Conservation (phyloP, 176 grass and related monocot species). For the maize (Zea mays) region Zm-B73-REFERENCE-NAM-5.0 NC_050102.1:161352501-161353000, state of each 20-base stretch:
- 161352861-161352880: constrained; percentile 71
- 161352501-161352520: too few species aligned
- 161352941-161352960: constrained; percentile 81
- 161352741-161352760: constrained; percentile 5
- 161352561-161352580: neutral
- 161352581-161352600: neutral
- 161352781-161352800: neutral
- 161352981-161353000: constrained; percentile 83
- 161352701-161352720: neutral
- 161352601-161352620: neutral
- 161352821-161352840: constrained; percentile 40
- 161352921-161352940: constrained; percentile 81
- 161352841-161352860: neutral
- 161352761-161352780: neutral
- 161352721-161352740: too few species aligned
- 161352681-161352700: constrained; percentile 3
- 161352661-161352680: neutral
- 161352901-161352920: constrained; percentile 81
- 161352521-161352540: too few species aligned
- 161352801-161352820: neutral
- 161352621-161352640: neutral
- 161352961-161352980: constrained; percentile 81
- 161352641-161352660: neutral
- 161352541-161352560: too few species aligned
- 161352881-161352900: constrained; percentile 78